phyloP scores from a whole-genome alignment of 2,329 filamentous ascomycete genomes.

The Calcarisporium arbuscula region DNA sequence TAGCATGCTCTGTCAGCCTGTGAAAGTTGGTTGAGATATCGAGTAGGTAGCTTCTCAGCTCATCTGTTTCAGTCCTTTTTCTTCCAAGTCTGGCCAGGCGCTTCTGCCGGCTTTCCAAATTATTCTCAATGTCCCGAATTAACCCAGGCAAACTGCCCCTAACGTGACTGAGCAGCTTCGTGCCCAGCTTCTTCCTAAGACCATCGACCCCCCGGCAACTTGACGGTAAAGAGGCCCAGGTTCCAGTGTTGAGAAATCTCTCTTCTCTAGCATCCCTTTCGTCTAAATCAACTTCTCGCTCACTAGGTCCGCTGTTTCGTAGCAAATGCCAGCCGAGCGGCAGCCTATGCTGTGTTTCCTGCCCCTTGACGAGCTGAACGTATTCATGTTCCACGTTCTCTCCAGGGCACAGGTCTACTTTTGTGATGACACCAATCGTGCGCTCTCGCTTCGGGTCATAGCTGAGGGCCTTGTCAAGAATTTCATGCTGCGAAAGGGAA shows the following conservation, averaged over 20 bases:
- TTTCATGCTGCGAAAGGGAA: constrained; percentile 33
- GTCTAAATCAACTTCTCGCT: constrained; percentile 14
- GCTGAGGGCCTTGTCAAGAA: constrained; percentile 43
- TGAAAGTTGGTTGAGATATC: constrained; percentile 29
- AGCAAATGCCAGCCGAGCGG: constrained; percentile 52
- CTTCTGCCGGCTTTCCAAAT: too few relatives aligned
- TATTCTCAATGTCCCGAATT: constrained; percentile 18
- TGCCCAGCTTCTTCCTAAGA: constrained; percentile 27
- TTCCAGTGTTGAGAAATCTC: constrained; percentile 22
- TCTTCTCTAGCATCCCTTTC: constrained; percentile 24
- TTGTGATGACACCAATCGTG: constrained; percentile 52
- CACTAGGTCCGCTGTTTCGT: constrained; percentile 36
- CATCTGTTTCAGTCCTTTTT: constrained; percentile 11
- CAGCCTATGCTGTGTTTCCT: constrained; percentile 25
- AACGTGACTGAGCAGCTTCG: constrained; percentile 21
- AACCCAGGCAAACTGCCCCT: constrained; percentile 19
- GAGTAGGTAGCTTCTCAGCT: constrained; percentile 27
- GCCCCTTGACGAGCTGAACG: constrained; percentile 36
- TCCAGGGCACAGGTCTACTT: constrained; percentile 45
- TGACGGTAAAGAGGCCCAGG: constrained; percentile 21
- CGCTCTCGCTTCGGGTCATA: constrained; percentile 24
- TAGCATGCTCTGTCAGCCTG: constrained; percentile 19
- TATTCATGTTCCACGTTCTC: constrained; percentile 25
- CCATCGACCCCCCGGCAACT: constrained; percentile 23
- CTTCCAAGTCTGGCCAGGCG: too few relatives aligned